These are phyloP conservation scores for Verticillium alfalfae DNA, from an alignment of 2,329 filamentous ascomycete species.

Conservation along the genomic window DNA sequence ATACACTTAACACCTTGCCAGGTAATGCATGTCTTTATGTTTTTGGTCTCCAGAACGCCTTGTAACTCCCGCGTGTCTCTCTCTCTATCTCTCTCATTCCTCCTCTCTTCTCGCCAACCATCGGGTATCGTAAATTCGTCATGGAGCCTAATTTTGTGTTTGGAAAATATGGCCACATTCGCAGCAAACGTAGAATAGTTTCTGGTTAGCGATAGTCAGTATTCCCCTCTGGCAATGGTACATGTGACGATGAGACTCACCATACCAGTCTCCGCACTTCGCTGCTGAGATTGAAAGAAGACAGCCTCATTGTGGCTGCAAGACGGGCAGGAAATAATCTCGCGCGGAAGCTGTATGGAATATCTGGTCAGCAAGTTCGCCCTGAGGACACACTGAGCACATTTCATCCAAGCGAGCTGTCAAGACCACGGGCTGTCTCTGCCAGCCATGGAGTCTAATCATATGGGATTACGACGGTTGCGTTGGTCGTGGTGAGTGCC, in stretches of 20 bases:
- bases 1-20: background rate
- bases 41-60: background rate
- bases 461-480: no score
- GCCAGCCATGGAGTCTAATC: no score
- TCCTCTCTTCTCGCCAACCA: background rate
- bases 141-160: conserved; percentile 23
- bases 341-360: conserved; percentile 69
- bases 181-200: conserved; percentile 92
- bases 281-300: conserved; percentile 98
- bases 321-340: conserved; percentile 76
- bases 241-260: conserved; percentile 45
- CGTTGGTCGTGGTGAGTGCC: no score
- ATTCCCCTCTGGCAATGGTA: background rate
- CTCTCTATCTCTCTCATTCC: background rate
- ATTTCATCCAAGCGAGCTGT: conserved; percentile 8
- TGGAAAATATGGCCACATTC: conserved; percentile 84
- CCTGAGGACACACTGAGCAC: no score
- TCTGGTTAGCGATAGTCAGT: conserved; percentile 43
- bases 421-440: no score
- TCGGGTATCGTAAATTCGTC: background rate
- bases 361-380: conserved; percentile 30
- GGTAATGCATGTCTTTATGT: background rate
- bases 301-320: conserved; percentile 89
- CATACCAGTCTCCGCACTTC: conserved; percentile 97
- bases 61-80: background rate